Evolutionary conservation across 805 yeast species (phyloP), one percentile per base, ranked within the genome.

Genomic region (Brettanomyces nanus): DNA sequence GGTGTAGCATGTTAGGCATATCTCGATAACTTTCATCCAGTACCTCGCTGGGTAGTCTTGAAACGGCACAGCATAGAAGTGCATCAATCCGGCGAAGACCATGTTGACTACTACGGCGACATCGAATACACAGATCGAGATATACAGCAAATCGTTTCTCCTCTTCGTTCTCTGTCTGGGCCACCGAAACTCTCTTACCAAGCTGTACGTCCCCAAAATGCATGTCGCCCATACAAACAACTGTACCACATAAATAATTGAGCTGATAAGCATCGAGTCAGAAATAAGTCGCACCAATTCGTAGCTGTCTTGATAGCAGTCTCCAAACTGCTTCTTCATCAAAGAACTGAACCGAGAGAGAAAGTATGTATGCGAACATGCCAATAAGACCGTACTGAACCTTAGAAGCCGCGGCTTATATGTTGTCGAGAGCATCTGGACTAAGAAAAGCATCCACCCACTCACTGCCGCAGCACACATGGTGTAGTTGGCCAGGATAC

Each of bases 401-500:
- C 71, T 72, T 27, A 84, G 69, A 31, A 77, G 55, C 29, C 63
- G 52, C 4, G 89, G 86, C 39, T 80, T 72, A 19, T 72, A 61
- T 45, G 73, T 73, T 28, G 71, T 73, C 17, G 75, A 69, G 23
- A 84, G 53, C 17, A 72, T 51, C 31, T 81, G 62, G 25, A 82
- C 57, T 14, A 81, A 43, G 36, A 80, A 59, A 19, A 85, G 62
- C 75, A 83, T 75, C 94, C 94, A 85, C 20, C 79, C 65, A 13
- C 80, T 69, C 5, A 75, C 73, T 42, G 76, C 74, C 15, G 73
- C 63, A 0, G 78, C 74, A 38, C 75, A 66, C 4, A 71, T 51
- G n/a, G 70, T 69, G 56, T 74, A 77, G 31, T 72, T 58, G 3
- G 77, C 58, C 30, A 68, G 54, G 2, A 68, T 53, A 32, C 66